Conservation (phyloP, 257 asterid genomes). For the Galeopsis tetrahit region DNA sequence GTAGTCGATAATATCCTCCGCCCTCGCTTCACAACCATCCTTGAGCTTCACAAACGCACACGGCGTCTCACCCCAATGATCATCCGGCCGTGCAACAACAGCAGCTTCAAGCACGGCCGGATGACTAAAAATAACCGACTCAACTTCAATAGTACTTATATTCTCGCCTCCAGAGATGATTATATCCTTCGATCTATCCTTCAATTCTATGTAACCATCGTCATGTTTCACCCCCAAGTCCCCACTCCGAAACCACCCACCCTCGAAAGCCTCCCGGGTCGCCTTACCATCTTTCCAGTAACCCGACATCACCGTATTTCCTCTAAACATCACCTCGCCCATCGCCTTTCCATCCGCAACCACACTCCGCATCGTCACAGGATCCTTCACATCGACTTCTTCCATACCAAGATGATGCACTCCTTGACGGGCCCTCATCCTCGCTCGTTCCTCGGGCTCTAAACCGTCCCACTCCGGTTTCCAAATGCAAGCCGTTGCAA, state of each 20-base stretch:
- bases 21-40: constrained; percentile 40
- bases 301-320: constrained; percentile 70
- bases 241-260: constrained; percentile 79
- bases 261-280: constrained; percentile 57
- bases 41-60: constrained; percentile 77
- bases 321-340: constrained; percentile 75
- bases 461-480: constrained; percentile 44
- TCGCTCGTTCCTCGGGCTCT: constrained; percentile 29
- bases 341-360: constrained; percentile 56
- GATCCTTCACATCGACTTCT: constrained; percentile 60
- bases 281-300: constrained; percentile 51
- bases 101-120: constrained; percentile 69
- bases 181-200: constrained; percentile 61
- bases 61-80: constrained; percentile 66
- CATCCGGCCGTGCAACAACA: constrained; percentile 69
- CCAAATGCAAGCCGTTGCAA: constrained; percentile 46
- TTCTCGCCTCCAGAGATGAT: constrained; percentile 56
- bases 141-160: constrained; percentile 65
- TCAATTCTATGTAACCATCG: constrained; percentile 57
- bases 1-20: constrained; percentile 52
- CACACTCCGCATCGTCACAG: constrained; percentile 62
- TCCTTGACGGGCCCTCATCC: constrained; percentile 51
- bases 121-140: constrained; percentile 51
- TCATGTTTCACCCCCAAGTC: constrained; percentile 65
- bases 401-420: constrained; percentile 53